Evolutionary conservation across 768 basidiomycete genomes (phyloP).

Genomic region (Dacryopinax spathularia): DNA sequence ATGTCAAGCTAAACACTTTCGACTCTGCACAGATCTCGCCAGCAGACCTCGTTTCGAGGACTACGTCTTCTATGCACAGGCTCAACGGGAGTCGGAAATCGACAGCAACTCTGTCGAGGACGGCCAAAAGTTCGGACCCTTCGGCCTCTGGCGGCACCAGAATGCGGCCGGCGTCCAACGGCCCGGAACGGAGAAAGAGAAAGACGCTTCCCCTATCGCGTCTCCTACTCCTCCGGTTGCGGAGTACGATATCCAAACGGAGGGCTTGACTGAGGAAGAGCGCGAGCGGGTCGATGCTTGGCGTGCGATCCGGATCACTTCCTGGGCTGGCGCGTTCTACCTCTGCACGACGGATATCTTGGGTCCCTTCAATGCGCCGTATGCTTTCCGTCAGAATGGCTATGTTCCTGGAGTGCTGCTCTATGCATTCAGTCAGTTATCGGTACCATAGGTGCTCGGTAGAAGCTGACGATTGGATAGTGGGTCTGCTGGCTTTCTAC

Average conservation of each 20-base stretch:
- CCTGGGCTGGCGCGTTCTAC: constrained; percentile 11
- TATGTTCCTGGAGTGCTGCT: constrained; percentile 9
- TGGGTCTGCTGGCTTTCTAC: constrained; percentile 40
- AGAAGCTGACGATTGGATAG: background rate
- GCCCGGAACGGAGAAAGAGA: background rate
- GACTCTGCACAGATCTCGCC: background rate
- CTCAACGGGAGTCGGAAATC: constrained; percentile 6
- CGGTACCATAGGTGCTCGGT: background rate
- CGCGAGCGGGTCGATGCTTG: constrained; percentile 8
- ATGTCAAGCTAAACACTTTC: background rate
- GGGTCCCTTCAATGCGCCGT: constrained; percentile 8
- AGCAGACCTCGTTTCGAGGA: constrained; percentile 8
- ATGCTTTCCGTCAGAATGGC: constrained; percentile 8
- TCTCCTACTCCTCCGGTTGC: background rate
- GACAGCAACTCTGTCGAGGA: background rate
- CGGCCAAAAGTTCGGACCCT: background rate
- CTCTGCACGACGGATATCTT: constrained; percentile 13
- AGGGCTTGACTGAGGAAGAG: constrained; percentile 7
- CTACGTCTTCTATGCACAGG: constrained; percentile 5
- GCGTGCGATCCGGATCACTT: constrained; percentile 8
- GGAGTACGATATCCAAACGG: background rate
- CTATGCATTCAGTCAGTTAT: constrained; percentile 3
- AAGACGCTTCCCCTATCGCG: background rate
- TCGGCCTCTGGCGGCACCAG: background rate
- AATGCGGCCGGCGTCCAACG: background rate